A percentile compares a stretch with the other conserved stretches of the same genome.
phyloP scores from a whole-genome alignment of 441 rosid species.

The Euphorbia celastroides region DNA sequence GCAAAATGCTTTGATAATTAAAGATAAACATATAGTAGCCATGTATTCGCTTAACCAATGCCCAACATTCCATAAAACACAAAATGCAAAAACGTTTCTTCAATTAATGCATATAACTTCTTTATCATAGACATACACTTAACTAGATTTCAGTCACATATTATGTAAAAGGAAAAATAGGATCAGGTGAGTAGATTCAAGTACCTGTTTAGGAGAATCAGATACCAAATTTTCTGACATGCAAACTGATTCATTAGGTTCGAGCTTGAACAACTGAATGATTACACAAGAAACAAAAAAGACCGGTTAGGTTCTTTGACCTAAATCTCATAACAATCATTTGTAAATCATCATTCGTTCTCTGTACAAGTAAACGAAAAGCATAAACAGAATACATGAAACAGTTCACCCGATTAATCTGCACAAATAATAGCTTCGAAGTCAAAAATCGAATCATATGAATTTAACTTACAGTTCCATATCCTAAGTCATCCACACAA shows the following conservation, averaged over 20 bases:
- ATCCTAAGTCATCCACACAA: neutral
- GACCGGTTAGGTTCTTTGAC: neutral
- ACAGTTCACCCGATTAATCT: neutral
- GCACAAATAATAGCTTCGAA: neutral
- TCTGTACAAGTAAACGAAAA: neutral
- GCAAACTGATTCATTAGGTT: conserved; percentile 59
- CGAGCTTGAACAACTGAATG: conserved; percentile 67
- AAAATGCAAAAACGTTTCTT: neutral
- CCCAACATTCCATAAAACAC: neutral
- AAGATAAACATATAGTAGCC: neutral
- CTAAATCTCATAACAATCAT: neutral
- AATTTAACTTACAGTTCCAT: neutral
- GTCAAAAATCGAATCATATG: neutral
- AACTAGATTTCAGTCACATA: neutral
- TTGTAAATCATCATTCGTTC: neutral
- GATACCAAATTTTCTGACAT: conserved; percentile 36
- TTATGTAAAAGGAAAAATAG: neutral
- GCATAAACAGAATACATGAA: neutral
- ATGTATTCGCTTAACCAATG: neutral
- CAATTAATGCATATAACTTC: neutral
- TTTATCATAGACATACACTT: neutral
- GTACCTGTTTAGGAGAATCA: conserved; percentile 46
- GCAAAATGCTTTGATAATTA: conserved; percentile 18
- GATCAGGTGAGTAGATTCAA: neutral
- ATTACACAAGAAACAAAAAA: conserved; percentile 1